Conservation (phyloP, 495 filamentous ascomycete species). For the Niebla homalea region DNA sequence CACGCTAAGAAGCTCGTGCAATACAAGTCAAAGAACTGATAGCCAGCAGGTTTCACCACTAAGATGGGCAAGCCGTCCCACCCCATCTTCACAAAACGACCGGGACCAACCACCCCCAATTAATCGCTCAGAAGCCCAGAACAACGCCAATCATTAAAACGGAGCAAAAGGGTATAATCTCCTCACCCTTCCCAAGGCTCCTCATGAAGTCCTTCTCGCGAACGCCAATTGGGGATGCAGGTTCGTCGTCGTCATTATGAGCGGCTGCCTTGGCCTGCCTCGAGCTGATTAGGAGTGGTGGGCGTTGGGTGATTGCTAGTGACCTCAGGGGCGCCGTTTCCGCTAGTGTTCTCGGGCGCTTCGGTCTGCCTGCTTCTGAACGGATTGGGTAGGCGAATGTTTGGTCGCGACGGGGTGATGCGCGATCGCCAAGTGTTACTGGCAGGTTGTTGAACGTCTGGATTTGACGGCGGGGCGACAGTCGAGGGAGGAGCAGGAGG, state of each 20-base stretch:
- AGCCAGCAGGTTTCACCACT: not conserved
- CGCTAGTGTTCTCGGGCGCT: not conserved
- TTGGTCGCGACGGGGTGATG: constrained; percentile 4
- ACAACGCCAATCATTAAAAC: not conserved
- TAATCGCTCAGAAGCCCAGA: too few species aligned
- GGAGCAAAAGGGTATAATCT: not conserved
- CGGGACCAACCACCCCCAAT: too few species aligned
- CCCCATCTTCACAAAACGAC: too few species aligned
- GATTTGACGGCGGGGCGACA: not conserved
- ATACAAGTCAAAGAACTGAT: too few species aligned
- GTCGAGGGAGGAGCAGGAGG: constrained; percentile 1
- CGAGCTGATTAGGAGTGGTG: constrained; percentile 13
- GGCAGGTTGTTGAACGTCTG: not conserved
- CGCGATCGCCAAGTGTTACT: not conserved
- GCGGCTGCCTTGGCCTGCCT: constrained; percentile 11
- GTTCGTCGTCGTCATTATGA: not conserved
- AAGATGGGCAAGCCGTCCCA: too few species aligned
- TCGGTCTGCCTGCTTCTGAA: constrained; percentile 10
- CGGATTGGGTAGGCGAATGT: constrained; percentile 3
- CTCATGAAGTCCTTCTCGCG: not conserved
- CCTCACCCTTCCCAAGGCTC: not conserved
- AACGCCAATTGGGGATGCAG: not conserved
- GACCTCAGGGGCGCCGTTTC: constrained; percentile 10
- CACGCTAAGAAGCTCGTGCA: too few species aligned
- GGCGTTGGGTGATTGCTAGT: not conserved